A percentile compares a stretch with the other conserved stretches of the same genome.
These are phyloP conservation scores for Hyphopichia wangnamkhiaoensis DNA, from an alignment of 1,139 yeast species.

Conservation along the genomic window DNA sequence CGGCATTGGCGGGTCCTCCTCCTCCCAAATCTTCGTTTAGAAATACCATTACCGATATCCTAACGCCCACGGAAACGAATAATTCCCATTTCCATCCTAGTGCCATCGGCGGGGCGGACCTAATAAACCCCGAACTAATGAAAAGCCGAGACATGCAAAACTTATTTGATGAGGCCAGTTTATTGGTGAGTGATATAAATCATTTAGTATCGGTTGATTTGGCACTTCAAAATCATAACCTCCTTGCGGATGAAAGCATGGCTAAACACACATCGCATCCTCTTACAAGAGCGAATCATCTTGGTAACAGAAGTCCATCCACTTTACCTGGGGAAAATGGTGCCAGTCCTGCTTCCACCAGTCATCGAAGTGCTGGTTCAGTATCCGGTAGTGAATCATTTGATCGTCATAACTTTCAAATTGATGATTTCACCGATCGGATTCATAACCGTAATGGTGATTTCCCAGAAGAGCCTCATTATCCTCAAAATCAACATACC, in stretches of 20 bases:
- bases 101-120: no score
- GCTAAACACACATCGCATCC: neutral
- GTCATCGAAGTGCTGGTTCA: conserved; percentile 2
- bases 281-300: neutral
- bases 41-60: conserved; percentile 32
- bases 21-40: conserved; percentile 16
- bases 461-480: neutral
- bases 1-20: conserved; percentile 2
- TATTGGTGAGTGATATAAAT: conserved; percentile 51
- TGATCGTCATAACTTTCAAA: conserved; percentile 17
- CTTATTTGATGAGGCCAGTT: conserved; percentile 51
- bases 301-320: neutral
- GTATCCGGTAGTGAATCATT: conserved; percentile 10
- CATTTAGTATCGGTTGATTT: conserved; percentile 30
- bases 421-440: conserved; percentile 17
- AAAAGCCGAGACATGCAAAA: conserved; percentile 17
- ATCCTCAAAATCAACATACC: neutral
- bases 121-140: neutral
- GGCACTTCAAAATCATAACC: conserved; percentile 6
- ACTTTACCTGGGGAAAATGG: neutral
- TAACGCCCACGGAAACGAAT: conserved; percentile 19
- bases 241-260: neutral
- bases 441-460: conserved; percentile 5
- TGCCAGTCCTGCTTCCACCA: neutral
- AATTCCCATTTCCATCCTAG: no score